Evolutionary conservation across 192 early-diverging fungal species (phyloP).

Genomic region (Polychytrium aggregatum): DNA sequence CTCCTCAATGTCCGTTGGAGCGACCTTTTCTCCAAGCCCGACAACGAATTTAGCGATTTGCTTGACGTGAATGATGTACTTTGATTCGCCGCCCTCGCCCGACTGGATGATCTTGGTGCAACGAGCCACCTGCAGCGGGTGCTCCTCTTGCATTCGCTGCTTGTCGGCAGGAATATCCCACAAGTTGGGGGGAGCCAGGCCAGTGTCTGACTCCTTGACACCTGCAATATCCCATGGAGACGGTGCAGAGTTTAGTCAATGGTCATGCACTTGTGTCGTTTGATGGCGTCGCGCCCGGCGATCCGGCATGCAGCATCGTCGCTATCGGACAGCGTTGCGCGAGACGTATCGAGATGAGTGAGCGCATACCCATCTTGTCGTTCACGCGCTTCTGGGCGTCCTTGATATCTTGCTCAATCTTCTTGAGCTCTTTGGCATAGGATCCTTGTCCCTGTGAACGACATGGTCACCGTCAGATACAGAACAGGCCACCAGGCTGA

Average conservation of each 20-base stretch:
- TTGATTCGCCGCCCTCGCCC: slow-evolving; percentile 76
- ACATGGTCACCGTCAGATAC: not conserved
- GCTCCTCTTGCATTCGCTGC: slow-evolving; percentile 93
- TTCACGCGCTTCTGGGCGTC: slow-evolving; percentile 97
- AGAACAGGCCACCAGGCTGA: not conserved
- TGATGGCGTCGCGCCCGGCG: no score
- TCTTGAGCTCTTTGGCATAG: slow-evolving; percentile 90
- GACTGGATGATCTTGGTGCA: slow-evolving; percentile 99
- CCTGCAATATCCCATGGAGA: slow-evolving; percentile 28
- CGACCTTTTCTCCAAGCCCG: slow-evolving; percentile 86
- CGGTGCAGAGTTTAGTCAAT: no score
- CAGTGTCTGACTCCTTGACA: slow-evolving; percentile 97
- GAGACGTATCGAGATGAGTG: no score
- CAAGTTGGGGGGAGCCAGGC: slow-evolving; percentile 90
- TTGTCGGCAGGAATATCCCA: slow-evolving; percentile 99
- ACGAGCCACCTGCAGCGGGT: slow-evolving; percentile 87
- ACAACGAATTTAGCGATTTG: slow-evolving; percentile 99
- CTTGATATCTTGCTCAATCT: slow-evolving; percentile 88
- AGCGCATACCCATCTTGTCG: slow-evolving; percentile 81
- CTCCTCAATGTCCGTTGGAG: slow-evolving; percentile 99
- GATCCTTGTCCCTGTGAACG: slow-evolving; percentile 81
- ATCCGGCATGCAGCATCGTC: no score
- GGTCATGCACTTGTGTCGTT: no score
- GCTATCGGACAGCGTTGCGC: no score
- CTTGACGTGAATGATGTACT: slow-evolving; percentile 98